These are phyloP conservation scores for Globisporangium uncinulatum DNA, from an alignment of 352 stramenopile species.

Conservation along the genomic window DNA sequence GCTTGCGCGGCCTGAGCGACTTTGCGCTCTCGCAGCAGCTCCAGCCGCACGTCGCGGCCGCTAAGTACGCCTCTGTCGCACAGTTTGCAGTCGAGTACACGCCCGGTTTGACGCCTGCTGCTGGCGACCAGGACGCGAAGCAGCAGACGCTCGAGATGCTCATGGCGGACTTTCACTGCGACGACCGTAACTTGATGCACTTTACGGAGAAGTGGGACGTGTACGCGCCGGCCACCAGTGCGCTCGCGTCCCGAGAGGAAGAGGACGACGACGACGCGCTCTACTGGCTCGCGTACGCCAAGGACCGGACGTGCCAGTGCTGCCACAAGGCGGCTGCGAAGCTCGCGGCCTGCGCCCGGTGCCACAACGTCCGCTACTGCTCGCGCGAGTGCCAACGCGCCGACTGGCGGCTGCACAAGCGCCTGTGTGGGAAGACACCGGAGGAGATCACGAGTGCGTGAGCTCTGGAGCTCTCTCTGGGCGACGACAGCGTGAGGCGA, in stretches of 20 bases:
- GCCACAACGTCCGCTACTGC: slow-evolving; percentile 67
- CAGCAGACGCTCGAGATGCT: slow-evolving; percentile 34
- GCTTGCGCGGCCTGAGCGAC: slow-evolving; percentile 56
- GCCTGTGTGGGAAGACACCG: slow-evolving; percentile 47
- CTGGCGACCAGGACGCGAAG: slow-evolving; percentile 27
- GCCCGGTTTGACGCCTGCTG: slow-evolving; percentile 19
- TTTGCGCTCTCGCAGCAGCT: slow-evolving; percentile 79
- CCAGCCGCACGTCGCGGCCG: slow-evolving; percentile 32
- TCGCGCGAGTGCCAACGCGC: slow-evolving; percentile 77
- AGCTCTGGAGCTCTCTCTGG: not conserved
- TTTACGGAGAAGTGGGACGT: slow-evolving; percentile 82
- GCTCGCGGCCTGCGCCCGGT: slow-evolving; percentile 58
- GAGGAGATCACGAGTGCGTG: slow-evolving; percentile 31
- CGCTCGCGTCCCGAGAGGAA: slow-evolving; percentile 32
- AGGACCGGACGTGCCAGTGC: slow-evolving; percentile 60
- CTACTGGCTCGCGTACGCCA: slow-evolving; percentile 59
- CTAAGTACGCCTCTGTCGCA: slow-evolving; percentile 41
- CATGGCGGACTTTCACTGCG: slow-evolving; percentile 68
- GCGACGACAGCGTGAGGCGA: no score
- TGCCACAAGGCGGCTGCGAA: slow-evolving; percentile 51
- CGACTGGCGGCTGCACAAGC: slow-evolving; percentile 79
- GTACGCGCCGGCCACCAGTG: slow-evolving; percentile 37
- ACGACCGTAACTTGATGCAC: slow-evolving; percentile 77
- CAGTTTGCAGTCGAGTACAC: slow-evolving; percentile 79
- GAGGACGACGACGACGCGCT: slow-evolving; percentile 50